These are phyloP conservation scores for Cryptosporidium viatorum DNA, from an alignment of 169 alveolate genomes.

Conservation along the genomic window DNA sequence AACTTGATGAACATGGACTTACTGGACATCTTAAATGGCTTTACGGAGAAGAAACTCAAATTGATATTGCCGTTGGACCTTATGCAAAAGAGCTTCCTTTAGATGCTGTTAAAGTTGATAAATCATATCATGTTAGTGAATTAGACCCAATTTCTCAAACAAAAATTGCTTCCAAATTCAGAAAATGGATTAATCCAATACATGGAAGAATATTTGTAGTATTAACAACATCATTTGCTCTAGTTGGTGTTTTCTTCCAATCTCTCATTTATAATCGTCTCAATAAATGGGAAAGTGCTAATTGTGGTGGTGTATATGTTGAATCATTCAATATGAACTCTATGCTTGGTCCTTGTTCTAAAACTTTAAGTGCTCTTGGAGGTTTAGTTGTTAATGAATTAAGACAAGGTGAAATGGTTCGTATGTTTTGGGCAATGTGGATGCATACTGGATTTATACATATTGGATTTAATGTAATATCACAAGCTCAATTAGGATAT, in stretches of 20 bases:
- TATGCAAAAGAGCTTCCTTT: slow-evolving; percentile 26
- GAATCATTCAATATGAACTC: slow-evolving; percentile 50
- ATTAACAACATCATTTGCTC: slow-evolving; percentile 70
- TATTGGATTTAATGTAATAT: slow-evolving; percentile 83
- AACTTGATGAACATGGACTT: slow-evolving; percentile 63
- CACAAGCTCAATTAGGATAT: slow-evolving; percentile 87
- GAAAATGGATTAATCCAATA: slow-evolving; percentile 72
- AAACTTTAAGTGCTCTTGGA: slow-evolving; percentile 67
- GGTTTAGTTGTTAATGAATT: slow-evolving; percentile 76
- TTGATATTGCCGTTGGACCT: slow-evolving; percentile 62
- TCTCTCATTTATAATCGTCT: slow-evolving; percentile 54
- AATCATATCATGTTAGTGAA: slow-evolving; percentile 51
- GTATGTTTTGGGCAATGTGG: slow-evolving; percentile 88
- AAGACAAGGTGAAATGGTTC: slow-evolving; percentile 82
- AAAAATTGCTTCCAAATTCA: slow-evolving; percentile 26
- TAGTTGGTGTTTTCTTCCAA: slow-evolving; percentile 61
- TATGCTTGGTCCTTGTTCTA: slow-evolving; percentile 72
- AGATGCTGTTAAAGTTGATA: slow-evolving; percentile 51
- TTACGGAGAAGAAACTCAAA: slow-evolving; percentile 69
- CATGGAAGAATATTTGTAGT: slow-evolving; percentile 72
- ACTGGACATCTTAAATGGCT: slow-evolving; percentile 68
- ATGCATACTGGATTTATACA: slow-evolving; percentile 89
- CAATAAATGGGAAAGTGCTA: slow-evolving; percentile 44
- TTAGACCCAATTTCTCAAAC: slow-evolving; percentile 62
- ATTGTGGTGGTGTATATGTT: slow-evolving; percentile 73